Evolutionary conservation across 768 basidiomycete species (phyloP), one percentile per base, ranked within the genome.

Genomic region (Collybia sordida): DNA sequence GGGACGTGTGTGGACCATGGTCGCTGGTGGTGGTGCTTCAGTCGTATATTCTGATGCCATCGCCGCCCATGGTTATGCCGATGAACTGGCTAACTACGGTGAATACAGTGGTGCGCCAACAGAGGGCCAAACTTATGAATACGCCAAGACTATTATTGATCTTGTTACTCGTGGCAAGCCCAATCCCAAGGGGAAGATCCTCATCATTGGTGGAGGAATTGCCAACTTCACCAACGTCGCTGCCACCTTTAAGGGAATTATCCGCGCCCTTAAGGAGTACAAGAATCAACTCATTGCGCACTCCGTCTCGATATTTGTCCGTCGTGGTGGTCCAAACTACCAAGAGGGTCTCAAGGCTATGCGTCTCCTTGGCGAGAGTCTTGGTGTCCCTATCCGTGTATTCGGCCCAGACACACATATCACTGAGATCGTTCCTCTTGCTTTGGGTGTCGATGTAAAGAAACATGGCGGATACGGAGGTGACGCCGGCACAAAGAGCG

Each of bases 211-310:
- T 71, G 97, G 97, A 72, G 96, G 96, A 75, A 97, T 97, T 55
- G 97, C 97, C 76, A 99, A 99, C 84, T 99, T 99, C 77, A 98
- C 94, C 67, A 98, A 99, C 67, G 95, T 98, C 59, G 97, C 95
- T 27, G 88, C 96, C 8, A 98, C 96, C 52, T 99, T 99, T 89
- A 98, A 98, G 80, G 96, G 96, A 55, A 99, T 98, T 79, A 99
- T 99, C 71, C 90, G 86, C 39, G 95, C 97, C 15, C 80, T 99
- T 58, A 88, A 96, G 77, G 90, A 94, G 71, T 93, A 81, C 82
- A 93, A 93, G 78, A 73, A 79, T 38, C 86, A 84, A 47, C 82
- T 98, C 56, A 88, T 92, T 63, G 74, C 77, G 42, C 87, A 93
- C 73, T 73, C 83, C 49, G 95, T 98, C 72, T 87, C 85, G 72